Percentiles rank a stretch among this genome's conserved stretches.
Conservation (phyloP, 768 basidiomycete genomes). For the Lactarius evosmus region DNA sequence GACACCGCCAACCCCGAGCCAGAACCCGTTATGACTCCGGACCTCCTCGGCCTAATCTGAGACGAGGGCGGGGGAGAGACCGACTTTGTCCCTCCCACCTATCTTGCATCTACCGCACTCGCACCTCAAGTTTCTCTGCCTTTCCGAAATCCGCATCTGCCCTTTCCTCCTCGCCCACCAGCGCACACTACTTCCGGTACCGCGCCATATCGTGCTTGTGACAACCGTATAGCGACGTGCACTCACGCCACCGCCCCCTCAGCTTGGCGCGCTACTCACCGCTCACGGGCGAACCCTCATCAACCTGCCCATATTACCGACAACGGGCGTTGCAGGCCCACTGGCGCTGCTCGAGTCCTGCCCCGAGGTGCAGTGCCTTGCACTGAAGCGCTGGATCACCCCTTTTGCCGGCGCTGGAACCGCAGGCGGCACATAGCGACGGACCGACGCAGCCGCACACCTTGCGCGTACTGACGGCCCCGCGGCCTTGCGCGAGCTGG, state of each 20-base stretch:
- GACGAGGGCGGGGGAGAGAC: constrained; percentile 22
- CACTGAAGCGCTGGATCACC: constrained; percentile 71
- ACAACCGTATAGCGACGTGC: constrained; percentile 64
- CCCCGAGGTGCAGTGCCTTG: constrained; percentile 61
- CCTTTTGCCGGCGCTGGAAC: constrained; percentile 52
- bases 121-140: constrained; percentile 54
- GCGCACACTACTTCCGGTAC: constrained; percentile 54
- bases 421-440: constrained; percentile 31
- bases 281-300: constrained; percentile 55
- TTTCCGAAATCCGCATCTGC: constrained; percentile 66
- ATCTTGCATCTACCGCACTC: constrained; percentile 54
- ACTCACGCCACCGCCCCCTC: constrained; percentile 55
- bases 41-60: background rate
- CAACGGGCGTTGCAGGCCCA: constrained; percentile 50
- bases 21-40: constrained; percentile 1
- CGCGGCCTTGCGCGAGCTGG: constrained; percentile 63
- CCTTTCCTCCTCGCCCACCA: constrained; percentile 60
- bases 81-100: constrained; percentile 34
- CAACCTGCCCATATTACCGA: constrained; percentile 49
- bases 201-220: constrained; percentile 66
- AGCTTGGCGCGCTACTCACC: constrained; percentile 56
- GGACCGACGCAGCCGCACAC: constrained; percentile 31
- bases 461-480: constrained; percentile 68
- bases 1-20: constrained; percentile 18
- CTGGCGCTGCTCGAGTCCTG: constrained; percentile 45